Evolutionary conservation across 441 rosid species (phyloP), one percentile per base, ranked within the genome.

Genomic region (Pelargonium myrrhifolium): DNA sequence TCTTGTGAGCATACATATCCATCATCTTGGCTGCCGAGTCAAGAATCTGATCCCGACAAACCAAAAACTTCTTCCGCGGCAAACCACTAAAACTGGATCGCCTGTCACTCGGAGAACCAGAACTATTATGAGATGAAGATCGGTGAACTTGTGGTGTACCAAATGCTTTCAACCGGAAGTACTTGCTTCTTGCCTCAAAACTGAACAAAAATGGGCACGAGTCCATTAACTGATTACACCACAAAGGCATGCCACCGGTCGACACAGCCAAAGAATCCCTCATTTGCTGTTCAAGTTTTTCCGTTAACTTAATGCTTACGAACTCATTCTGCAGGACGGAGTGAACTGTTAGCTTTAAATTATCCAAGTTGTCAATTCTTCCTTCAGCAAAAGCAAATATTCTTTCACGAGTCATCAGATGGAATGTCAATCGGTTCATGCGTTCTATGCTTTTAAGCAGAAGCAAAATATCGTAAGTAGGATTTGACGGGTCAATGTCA

Each of bases 201-300:
- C 98, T 84, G 78, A 92, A 92, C 75, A 95, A 71, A 76, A 92
- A 95, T 31, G 98, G 92, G 78, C 97, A 92, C 18, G 93, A 89
- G 73, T 62, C 79, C 88, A 95, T 83, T 63, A 95, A 86, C 79
- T 90, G 88, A 76, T 75, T 87, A 75, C 93, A 95, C 99, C 99
- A 95, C 31, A 82, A 76, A 61, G 99, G 97, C 82, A 95, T 72
- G 62, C 96, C 90, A 62, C 89, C 88, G 22, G 73, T 77, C 1
- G 93, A 88, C 70, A 86, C 71, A 67, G 90, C 89, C 71, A 91
- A 81, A 18, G 87, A 67, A 80, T 90, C 98, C 47, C 87, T 85
- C 86, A 95, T 83, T 81, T 92, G 98, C 79, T 89, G 98, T 79
- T 92, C 97, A 72, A 95, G 79, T 77, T 95, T 95, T 81, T 92